A percentile compares a stretch with the other conserved stretches of the same genome.
Conservation (phyloP, 352 stramenopile species). For the Thalassiosira ordinaria region DNA sequence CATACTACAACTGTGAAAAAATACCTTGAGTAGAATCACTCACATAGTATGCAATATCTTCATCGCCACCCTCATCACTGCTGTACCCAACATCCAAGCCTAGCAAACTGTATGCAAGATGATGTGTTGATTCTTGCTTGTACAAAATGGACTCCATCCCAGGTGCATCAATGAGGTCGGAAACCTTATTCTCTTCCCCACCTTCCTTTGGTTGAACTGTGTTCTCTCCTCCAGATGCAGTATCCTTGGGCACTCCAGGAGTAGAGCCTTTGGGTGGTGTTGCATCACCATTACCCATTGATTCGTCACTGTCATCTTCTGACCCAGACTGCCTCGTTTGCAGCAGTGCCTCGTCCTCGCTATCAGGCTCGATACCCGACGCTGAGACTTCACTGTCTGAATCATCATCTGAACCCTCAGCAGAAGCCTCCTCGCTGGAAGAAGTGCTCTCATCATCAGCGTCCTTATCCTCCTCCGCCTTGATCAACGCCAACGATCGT, state of each 20-base stretch:
- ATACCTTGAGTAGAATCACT: constrained; percentile 21
- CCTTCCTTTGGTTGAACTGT: constrained; percentile 10
- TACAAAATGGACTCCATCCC: constrained; percentile 42
- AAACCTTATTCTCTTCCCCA: constrained; percentile 1
- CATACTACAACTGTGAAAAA: no score
- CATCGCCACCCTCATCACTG: constrained; percentile 85
- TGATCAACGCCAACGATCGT: constrained; percentile 41
- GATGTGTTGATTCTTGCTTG: constrained; percentile 76
- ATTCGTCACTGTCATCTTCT: constrained; percentile 13
- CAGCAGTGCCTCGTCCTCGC: constrained; percentile 78
- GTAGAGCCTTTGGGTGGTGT: not conserved
- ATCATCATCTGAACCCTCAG: constrained; percentile 60
- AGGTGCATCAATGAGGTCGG: constrained; percentile 29
- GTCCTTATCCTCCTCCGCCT: constrained; percentile 52
- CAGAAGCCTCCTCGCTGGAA: constrained; percentile 44
- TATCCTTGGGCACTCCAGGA: constrained; percentile 1
- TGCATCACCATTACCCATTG: constrained; percentile 5
- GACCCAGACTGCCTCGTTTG: constrained; percentile 14
- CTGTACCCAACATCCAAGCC: constrained; percentile 84
- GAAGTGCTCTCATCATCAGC: constrained; percentile 60
- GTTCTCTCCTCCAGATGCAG: not conserved
- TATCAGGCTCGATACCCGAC: constrained; percentile 76
- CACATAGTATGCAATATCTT: constrained; percentile 82
- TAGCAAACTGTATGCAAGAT: constrained; percentile 75
- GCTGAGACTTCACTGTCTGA: constrained; percentile 70